Evolutionary conservation across 371 early-diverging fungal genomes (phyloP).

Genomic region (Rhizopus stolonifer): DNA sequence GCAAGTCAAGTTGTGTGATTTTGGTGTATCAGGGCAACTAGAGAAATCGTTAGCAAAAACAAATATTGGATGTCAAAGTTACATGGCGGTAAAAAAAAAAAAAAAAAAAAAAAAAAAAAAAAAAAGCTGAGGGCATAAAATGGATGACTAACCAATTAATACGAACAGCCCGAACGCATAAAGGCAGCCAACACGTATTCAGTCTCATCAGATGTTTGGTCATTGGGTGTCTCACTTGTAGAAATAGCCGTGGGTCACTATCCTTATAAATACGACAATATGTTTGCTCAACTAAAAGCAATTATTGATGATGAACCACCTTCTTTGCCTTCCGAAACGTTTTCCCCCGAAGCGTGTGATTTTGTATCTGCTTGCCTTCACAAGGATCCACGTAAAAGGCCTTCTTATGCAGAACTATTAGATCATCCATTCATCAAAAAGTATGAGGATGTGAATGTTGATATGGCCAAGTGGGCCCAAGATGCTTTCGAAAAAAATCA

Average conservation of each 20-base stretch:
- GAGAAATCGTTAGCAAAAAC: slow-evolving; percentile 90
- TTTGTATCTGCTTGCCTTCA: slow-evolving; percentile 82
- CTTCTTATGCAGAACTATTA: slow-evolving; percentile 69
- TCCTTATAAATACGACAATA: slow-evolving; percentile 68
- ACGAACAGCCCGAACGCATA: slow-evolving; percentile 88
- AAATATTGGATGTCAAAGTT: slow-evolving; percentile 91
- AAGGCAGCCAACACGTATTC: slow-evolving; percentile 65
- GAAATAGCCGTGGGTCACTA: slow-evolving; percentile 91
- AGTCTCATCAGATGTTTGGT: slow-evolving; percentile 87
- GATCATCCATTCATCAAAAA: slow-evolving; percentile 74
- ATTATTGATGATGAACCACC: slow-evolving; percentile 86
- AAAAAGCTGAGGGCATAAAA: too few species aligned
- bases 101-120: too few species aligned
- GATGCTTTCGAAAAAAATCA: slow-evolving; percentile 21
- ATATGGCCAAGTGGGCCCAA: slow-evolving; percentile 82
- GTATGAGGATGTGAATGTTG: slow-evolving; percentile 63
- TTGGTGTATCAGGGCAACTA: slow-evolving; percentile 87
- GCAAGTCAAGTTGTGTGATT: slow-evolving; percentile 93
- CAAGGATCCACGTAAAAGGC: slow-evolving; percentile 72
- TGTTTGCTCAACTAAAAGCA: slow-evolving; percentile 88
- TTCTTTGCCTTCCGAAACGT: slow-evolving; percentile 57
- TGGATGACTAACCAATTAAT: too few species aligned
- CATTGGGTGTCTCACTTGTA: slow-evolving; percentile 90
- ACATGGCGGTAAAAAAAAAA: slow-evolving; percentile 79
- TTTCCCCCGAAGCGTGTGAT: slow-evolving; percentile 71